These are phyloP conservation scores for Stereocaulon alpinum DNA, from an alignment of 495 filamentous ascomycete genomes.

Conservation along the genomic window DNA sequence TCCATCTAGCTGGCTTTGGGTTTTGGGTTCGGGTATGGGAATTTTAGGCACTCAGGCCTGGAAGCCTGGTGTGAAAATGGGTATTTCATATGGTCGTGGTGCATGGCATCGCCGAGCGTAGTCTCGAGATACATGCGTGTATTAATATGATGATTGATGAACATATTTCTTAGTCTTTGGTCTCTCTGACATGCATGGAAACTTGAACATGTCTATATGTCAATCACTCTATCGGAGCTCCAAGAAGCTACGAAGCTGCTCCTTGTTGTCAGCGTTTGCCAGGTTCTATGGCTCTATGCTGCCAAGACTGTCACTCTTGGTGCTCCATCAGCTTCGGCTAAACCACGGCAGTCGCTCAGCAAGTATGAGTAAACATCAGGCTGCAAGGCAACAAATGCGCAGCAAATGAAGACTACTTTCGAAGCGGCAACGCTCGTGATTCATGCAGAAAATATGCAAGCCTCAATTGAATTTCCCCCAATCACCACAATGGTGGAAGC, in stretches of 20 bases:
- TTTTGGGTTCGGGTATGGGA: not conserved
- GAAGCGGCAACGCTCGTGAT: not conserved
- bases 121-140: not conserved
- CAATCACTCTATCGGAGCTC: too few species aligned
- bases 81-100: not conserved
- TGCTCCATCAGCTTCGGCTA: not conserved
- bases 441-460: slow-evolving; percentile 3
- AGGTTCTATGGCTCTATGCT: too few species aligned
- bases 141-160: not conserved
- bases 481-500: not conserved
- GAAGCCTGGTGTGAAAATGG: not conserved
- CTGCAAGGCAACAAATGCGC: not conserved
- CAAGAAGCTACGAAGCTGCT: too few species aligned
- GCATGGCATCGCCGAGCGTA: not conserved
- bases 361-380: slow-evolving; percentile 4
- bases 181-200: too few species aligned
- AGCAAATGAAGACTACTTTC: not conserved
- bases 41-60: not conserved
- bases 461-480: slow-evolving; percentile 1
- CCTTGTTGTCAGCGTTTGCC: not conserved
- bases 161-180: not conserved
- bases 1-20: not conserved
- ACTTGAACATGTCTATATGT: too few species aligned
- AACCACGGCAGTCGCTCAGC: not conserved
- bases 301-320: not conserved